These are phyloP conservation scores for Ceratocystis cacaofunesta DNA, from an alignment of 2,329 filamentous ascomycete genomes.

Conservation along the genomic window DNA sequence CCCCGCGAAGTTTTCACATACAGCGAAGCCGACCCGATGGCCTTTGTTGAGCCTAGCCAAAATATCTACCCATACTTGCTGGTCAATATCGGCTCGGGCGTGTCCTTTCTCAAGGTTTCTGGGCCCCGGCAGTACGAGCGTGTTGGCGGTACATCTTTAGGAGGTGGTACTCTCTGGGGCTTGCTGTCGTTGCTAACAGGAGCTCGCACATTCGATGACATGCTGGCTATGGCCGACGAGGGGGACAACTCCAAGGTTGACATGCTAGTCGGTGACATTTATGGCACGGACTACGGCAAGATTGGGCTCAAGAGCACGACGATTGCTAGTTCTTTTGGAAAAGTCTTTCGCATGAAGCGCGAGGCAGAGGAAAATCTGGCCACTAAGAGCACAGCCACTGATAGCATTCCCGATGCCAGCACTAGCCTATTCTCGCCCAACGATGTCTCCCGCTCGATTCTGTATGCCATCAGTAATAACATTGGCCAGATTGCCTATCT, in stretches of 20 bases:
- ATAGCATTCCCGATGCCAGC: slow-evolving; percentile 46
- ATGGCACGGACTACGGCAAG: slow-evolving; percentile 88
- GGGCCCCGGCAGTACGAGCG: slow-evolving; percentile 75
- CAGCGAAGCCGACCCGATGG: slow-evolving; percentile 78
- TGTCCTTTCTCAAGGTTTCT: slow-evolving; percentile 93
- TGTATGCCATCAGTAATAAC: slow-evolving; percentile 95
- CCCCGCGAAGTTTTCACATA: slow-evolving; percentile 96
- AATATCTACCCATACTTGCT: slow-evolving; percentile 88
- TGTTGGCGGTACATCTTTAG: slow-evolving; percentile 86
- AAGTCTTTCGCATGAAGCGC: slow-evolving; percentile 85
- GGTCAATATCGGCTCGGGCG: slow-evolving; percentile 94
- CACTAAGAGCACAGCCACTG: slow-evolving; percentile 59
- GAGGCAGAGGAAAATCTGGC: slow-evolving; percentile 51
- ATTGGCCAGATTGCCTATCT: slow-evolving; percentile 95
- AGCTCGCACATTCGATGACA: slow-evolving; percentile 92
- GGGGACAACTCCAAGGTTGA: slow-evolving; percentile 91
- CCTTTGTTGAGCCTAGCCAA: slow-evolving; percentile 66
- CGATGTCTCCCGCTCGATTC: slow-evolving; percentile 78
- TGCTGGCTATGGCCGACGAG: slow-evolving; percentile 78
- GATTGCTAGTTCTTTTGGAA: slow-evolving; percentile 92
- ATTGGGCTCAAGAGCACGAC: slow-evolving; percentile 92
- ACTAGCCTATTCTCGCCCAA: slow-evolving; percentile 52
- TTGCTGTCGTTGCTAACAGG: slow-evolving; percentile 81
- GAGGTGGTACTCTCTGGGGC: slow-evolving; percentile 96
- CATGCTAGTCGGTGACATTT: slow-evolving; percentile 95